Evolutionary conservation across 148 eudicot species (phyloP), one percentile per base, ranked within the genome.

Genomic region (Cornus kousa): DNA sequence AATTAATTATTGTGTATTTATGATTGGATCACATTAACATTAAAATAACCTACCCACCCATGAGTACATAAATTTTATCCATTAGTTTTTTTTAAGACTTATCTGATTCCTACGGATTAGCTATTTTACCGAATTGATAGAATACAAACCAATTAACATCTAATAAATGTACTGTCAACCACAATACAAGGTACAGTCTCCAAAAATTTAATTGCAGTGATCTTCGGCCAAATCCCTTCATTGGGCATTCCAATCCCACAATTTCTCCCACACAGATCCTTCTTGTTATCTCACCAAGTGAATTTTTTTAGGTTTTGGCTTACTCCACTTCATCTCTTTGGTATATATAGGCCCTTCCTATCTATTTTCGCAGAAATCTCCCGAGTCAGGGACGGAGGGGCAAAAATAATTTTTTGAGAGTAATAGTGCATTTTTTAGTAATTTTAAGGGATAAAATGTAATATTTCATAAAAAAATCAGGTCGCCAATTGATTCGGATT

Each of bases 261-360:
- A 84, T 28, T 72, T 12, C 77, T 81, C 7, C 91, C 91, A 79
- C 91, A 88, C 7, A 88, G 81, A 60, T 86, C 76, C 48, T 77
- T 85, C 85, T 88, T 28, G 28, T 28, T 28, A 28, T 88, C 31
- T 89, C 91, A 4, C 50, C 71, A 10, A 88, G 73, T n/a, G 80
- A 74, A 62, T 59, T 64, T 73, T 57, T 86, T 32, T 87, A 80
- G 64, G 68, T 86, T 86, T 22, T n/a, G 67, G 72, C 91, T 86
- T 9, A 85, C 79, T 69, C 91, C 91, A 22, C 7, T 79, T 20
- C 77, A 28, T 28, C 28, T 28, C 28, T 80, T 80, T 0, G 91
- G 91, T 28, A 28, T 28, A 28, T 6, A 88, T 65, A 5, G 86
- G 87, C 4, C 91, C 91, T 59, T 80, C 81, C 62, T 86, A 82